A percentile compares a stretch with the other conserved stretches of the same genome.
phyloP scores from a whole-genome alignment of 1,284 basidiomycete genomes.

The Meripilus lineatus region DNA sequence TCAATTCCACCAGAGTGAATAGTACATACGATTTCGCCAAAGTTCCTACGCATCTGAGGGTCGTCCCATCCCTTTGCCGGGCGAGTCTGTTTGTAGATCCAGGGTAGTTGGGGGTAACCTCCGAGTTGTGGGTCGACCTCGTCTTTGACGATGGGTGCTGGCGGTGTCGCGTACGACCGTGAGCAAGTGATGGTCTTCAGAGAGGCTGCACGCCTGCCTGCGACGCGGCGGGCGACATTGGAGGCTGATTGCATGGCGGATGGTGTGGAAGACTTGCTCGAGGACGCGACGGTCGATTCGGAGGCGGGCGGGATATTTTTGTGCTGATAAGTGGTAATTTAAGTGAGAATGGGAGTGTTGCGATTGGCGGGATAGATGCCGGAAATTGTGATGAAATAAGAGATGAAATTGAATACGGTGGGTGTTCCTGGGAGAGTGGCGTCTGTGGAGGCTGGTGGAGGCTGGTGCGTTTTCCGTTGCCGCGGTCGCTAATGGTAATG shows the following conservation, averaged over 20 bases:
- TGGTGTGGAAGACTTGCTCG: background rate
- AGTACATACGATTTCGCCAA: constrained; percentile 70
- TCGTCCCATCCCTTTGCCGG: constrained; percentile 81
- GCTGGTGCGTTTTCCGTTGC: background rate
- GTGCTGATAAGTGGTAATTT: background rate
- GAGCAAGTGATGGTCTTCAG: constrained; percentile 15
- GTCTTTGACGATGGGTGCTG: constrained; percentile 18
- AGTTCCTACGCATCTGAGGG: constrained; percentile 76
- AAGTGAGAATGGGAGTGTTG: background rate
- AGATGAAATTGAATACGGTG: too few relatives aligned
- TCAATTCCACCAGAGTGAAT: constrained; percentile 1
- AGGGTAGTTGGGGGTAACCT: constrained; percentile 77
- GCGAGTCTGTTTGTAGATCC: constrained; percentile 63
- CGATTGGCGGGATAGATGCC: background rate
- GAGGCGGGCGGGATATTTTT: constrained; percentile 3
- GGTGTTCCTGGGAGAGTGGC: background rate
- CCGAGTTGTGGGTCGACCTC: constrained; percentile 62
- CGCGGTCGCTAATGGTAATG: background rate
- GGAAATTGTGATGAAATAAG: background rate
- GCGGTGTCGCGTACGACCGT: constrained; percentile 21
- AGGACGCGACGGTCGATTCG: too few relatives aligned
- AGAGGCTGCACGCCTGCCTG: constrained; percentile 16
- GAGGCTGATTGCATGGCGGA: constrained; percentile 23
- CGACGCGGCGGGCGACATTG: constrained; percentile 16
- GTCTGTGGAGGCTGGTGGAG: background rate